Evolutionary conservation across 2,329 filamentous ascomycete species (phyloP).

Genomic region (Cladosporium phlei): DNA sequence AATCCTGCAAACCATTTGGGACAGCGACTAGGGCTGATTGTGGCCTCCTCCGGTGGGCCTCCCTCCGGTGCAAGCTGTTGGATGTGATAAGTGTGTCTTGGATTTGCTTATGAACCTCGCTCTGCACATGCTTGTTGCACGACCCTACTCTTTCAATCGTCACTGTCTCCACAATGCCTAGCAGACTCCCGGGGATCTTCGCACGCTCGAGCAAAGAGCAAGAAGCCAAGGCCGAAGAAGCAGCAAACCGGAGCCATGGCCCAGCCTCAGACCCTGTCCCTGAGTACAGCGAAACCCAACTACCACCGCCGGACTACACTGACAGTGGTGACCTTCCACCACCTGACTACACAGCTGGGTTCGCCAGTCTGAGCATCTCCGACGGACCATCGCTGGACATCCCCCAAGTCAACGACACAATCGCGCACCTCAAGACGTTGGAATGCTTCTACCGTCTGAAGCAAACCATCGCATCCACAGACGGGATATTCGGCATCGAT

Average conservation of each 20-base stretch:
- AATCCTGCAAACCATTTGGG: no score
- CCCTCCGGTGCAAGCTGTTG: no score
- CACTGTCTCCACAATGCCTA: no score
- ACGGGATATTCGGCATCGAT: constrained; percentile 62
- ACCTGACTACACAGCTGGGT: constrained; percentile 28
- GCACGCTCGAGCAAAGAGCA: constrained; percentile 26
- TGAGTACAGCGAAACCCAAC: constrained; percentile 19
- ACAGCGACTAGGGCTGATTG: no score
- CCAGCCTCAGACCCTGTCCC: constrained; percentile 19
- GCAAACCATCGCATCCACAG: constrained; percentile 60
- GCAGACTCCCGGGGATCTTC: constrained; percentile 26
- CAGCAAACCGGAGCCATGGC: constrained; percentile 14
- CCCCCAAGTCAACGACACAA: constrained; percentile 54
- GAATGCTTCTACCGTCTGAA: constrained; percentile 63
- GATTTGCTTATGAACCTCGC: no score
- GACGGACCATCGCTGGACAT: constrained; percentile 19
- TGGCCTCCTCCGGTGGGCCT: no score
- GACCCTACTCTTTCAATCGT: no score
- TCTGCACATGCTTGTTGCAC: no score
- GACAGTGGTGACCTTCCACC: constrained; percentile 21
- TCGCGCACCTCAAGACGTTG: constrained; percentile 70
- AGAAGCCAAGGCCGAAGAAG: constrained; percentile 25
- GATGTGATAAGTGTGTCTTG: no score
- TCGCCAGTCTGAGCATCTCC: constrained; percentile 31
- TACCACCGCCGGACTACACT: constrained; percentile 18